These are phyloP conservation scores for Lentinula sp. DNA, from an alignment of 768 basidiomycete species.

Conservation along the genomic window DNA sequence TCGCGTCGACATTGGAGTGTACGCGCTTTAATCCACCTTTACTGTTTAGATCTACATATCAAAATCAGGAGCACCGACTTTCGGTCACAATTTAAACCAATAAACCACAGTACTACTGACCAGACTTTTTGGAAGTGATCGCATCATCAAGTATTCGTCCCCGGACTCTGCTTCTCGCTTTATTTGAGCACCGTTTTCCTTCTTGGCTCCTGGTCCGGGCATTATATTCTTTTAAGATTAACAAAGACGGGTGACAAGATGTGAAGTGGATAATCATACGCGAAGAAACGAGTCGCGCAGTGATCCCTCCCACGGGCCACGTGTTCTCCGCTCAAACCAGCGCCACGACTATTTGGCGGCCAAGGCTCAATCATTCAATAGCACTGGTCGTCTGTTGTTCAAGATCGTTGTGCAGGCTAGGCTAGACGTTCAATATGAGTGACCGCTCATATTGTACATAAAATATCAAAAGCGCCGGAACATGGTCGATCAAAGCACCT, in stretches of 20 bases:
- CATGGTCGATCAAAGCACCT: neutral
- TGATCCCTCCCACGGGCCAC: too few species aligned
- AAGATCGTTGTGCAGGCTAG: neutral
- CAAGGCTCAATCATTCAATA: too few species aligned
- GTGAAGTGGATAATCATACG: too few species aligned
- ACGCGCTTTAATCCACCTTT: slow-evolving; percentile 59
- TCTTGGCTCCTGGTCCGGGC: neutral
- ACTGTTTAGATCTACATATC: slow-evolving; percentile 40
- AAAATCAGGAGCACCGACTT: neutral
- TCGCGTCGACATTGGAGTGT: slow-evolving; percentile 48
- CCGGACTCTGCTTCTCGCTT: neutral
- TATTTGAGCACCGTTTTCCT: neutral
- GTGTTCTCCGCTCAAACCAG: too few species aligned
- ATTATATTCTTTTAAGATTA: neutral
- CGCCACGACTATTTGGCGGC: too few species aligned
- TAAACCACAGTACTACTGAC: slow-evolving; percentile 17
- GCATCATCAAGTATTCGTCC: neutral
- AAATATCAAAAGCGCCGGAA: too few species aligned
- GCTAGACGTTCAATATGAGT: neutral
- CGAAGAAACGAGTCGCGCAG: too few species aligned
- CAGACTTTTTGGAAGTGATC: slow-evolving; percentile 46
- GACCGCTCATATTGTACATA: too few species aligned
- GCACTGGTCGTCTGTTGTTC: neutral
- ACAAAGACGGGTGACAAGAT: too few species aligned
- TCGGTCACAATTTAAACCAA: too few species aligned